Conservation (phyloP, 2,329 filamentous ascomycete genomes). For the Orbilia oligospora region DNA sequence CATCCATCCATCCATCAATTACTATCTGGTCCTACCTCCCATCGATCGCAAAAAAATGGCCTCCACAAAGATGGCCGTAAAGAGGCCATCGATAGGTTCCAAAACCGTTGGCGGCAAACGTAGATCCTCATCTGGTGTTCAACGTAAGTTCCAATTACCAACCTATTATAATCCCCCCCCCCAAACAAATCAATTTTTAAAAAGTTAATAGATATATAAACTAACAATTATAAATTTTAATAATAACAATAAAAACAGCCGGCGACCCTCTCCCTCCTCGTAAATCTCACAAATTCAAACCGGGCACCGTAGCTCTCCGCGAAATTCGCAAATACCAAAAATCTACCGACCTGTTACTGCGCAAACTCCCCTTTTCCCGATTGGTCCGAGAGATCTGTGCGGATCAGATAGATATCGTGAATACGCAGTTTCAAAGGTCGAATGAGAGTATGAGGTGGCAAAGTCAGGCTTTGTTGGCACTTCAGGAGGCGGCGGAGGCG, state of each 20-base stretch:
- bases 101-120: slow-evolving; percentile 47
- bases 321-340: slow-evolving; percentile 94
- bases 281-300: slow-evolving; percentile 75
- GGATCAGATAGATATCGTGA: slow-evolving; percentile 62
- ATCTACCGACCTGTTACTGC: slow-evolving; percentile 86
- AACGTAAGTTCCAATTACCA: slow-evolving; percentile 38
- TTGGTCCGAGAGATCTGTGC: slow-evolving; percentile 75
- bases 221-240: too few species aligned
- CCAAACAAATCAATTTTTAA: not conserved
- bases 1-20: too few species aligned
- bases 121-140: slow-evolving; percentile 48
- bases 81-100: slow-evolving; percentile 32
- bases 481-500: slow-evolving; percentile 96
- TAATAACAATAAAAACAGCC: slow-evolving; percentile 71
- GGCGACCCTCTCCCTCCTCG: slow-evolving; percentile 78
- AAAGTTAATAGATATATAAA: too few species aligned
- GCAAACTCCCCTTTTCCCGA: slow-evolving; percentile 84
- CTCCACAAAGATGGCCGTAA: slow-evolving; percentile 39
- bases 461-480: slow-evolving; percentile 90
- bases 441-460: slow-evolving; percentile 90
- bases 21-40: not conserved
- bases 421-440: slow-evolving; percentile 54
- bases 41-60: slow-evolving; percentile 18
- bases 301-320: slow-evolving; percentile 87
- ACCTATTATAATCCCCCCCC: too few species aligned